Percentiles rank a stretch among this genome's conserved stretches.
phyloP scores from a whole-genome alignment of 2,329 filamentous ascomycete genomes.

The Colletotrichum australisinense region DNA sequence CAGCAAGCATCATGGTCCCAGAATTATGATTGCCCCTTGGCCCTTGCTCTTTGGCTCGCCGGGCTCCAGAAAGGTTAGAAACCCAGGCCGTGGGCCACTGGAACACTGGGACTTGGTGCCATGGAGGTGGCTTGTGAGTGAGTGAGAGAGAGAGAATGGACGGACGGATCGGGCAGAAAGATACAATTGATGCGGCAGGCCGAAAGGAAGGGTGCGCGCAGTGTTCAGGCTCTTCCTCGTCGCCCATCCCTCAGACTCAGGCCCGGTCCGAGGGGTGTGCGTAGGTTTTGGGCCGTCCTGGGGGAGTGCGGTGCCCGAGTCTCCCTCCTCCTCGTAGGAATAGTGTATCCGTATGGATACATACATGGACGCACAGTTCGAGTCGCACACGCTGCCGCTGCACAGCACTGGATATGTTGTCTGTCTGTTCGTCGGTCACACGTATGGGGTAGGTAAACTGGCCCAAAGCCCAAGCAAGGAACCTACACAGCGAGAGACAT shows the following conservation, averaged over 20 bases:
- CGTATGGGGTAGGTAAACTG: neutral
- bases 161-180: slow-evolving; percentile 23
- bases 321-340: neutral
- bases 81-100: neutral
- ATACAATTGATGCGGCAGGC: neutral
- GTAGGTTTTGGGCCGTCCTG: slow-evolving; percentile 13
- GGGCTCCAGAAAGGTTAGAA: neutral
- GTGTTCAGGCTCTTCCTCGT: slow-evolving; percentile 14
- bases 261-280: slow-evolving; percentile 12
- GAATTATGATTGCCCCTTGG: slow-evolving; percentile 9
- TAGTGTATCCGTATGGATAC: neutral
- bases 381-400: slow-evolving; percentile 7
- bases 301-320: slow-evolving; percentile 17
- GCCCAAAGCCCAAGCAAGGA: neutral
- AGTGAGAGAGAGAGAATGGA: neutral
- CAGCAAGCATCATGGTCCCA: slow-evolving; percentile 23
- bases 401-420: slow-evolving; percentile 5
- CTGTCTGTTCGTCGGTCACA: neutral
- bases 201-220: neutral
- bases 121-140: neutral
- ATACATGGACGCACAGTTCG: neutral
- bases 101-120: neutral
- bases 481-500: neutral
- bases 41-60: slow-evolving; percentile 6
- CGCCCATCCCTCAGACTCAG: neutral